A percentile compares a stretch with the other conserved stretches of the same genome.
Conservation (phyloP, 23 red algal genomes). For the Gracilaria gracilis region DNA sequence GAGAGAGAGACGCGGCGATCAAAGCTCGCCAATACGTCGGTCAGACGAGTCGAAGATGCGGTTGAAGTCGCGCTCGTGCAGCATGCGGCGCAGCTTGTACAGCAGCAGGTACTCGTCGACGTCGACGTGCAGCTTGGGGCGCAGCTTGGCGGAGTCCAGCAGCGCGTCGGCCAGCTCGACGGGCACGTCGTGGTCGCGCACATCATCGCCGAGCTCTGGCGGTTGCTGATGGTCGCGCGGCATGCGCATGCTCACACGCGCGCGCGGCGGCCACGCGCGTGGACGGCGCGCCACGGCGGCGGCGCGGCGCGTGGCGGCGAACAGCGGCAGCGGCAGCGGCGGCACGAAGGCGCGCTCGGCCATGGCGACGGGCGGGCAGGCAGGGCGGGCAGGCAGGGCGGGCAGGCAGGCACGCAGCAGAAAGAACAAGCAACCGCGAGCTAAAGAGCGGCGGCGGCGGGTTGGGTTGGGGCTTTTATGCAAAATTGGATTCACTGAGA, state of each 20-base stretch:
- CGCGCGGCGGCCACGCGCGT: not conserved
- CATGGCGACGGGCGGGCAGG: not conserved
- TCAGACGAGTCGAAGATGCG: conserved; percentile 48
- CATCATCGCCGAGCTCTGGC: not conserved
- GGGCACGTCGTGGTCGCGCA: conserved; percentile 1
- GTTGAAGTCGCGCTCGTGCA: conserved; percentile 47
- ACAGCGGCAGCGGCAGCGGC: not conserved
- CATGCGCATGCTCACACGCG: not conserved
- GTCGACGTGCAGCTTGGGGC: conserved; percentile 31
- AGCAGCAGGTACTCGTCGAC: conserved; percentile 60
- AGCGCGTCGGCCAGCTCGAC: conserved; percentile 49
- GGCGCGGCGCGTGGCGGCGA: not conserved
- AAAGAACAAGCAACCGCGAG: no score
- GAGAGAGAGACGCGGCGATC: not conserved
- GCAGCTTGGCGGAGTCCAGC: conserved; percentile 1
- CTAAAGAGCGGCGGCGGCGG: no score
- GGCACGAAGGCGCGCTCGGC: not conserved
- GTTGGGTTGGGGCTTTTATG: no score
- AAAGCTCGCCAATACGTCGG: conserved; percentile 3
- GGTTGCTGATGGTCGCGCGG: not conserved
- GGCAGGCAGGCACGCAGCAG: no score
- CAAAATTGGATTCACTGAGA: not conserved
- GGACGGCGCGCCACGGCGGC: not conserved
- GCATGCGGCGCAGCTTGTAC: conserved; percentile 31
- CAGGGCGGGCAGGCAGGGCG: no score